Evolutionary conservation across 352 stramenopile genomes (phyloP).

Genomic region (Aphanomyces stellatus): DNA sequence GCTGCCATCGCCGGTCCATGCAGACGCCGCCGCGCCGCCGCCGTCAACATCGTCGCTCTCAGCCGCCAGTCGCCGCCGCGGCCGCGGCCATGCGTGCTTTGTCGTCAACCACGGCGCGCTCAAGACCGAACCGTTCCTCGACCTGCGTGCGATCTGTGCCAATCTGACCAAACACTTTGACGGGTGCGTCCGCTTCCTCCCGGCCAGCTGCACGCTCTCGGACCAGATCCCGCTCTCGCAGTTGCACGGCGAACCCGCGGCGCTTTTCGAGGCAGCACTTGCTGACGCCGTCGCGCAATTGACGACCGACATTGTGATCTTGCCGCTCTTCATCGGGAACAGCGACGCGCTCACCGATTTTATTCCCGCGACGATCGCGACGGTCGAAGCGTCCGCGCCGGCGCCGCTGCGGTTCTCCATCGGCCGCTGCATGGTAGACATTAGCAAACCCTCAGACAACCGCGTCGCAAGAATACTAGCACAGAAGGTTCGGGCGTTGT

Average conservation of each 20-base stretch:
- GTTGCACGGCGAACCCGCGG: conserved; percentile 53
- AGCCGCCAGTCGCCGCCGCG: neutral
- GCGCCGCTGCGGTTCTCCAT: conserved; percentile 21
- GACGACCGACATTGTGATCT: conserved; percentile 35
- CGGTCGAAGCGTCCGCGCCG: neutral
- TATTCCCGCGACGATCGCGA: conserved; percentile 29
- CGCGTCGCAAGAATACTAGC: conserved; percentile 54
- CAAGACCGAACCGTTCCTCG: conserved; percentile 51
- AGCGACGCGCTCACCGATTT: conserved; percentile 71
- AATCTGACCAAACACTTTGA: conserved; percentile 48
- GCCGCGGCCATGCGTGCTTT: conserved; percentile 12
- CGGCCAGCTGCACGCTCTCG: conserved; percentile 73
- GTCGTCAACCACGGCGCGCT: conserved; percentile 73
- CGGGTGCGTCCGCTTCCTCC: conserved; percentile 34
- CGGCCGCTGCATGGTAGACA: conserved; percentile 50
- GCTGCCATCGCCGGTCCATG: no score
- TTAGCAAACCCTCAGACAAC: conserved; percentile 35
- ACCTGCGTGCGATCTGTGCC: conserved; percentile 65
- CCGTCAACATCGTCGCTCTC: neutral
- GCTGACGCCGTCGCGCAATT: conserved; percentile 11
- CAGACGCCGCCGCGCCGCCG: neutral
- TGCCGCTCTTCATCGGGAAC: conserved; percentile 78
- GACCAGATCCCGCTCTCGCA: conserved; percentile 47
- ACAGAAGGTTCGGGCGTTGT: conserved; percentile 35
- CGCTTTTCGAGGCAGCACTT: conserved; percentile 57